These are phyloP conservation scores for Aspergillus aculeatus DNA, from an alignment of 2,329 filamentous ascomycete species.

Conservation along the genomic window DNA sequence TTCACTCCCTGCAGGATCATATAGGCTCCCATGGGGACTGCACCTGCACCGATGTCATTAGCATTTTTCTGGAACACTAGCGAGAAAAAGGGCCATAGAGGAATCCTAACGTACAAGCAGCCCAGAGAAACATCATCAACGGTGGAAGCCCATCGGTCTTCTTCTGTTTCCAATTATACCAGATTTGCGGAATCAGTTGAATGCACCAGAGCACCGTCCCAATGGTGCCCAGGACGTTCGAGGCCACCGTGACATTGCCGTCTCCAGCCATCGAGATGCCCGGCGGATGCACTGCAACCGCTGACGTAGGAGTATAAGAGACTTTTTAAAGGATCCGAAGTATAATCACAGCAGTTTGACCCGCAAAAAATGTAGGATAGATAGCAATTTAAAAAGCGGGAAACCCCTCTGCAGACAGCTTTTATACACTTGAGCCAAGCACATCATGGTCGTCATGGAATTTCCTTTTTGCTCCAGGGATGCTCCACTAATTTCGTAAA, in stretches of 20 bases:
- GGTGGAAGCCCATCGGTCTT: conserved; percentile 61
- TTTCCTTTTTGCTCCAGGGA: not conserved
- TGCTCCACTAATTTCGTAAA: not conserved
- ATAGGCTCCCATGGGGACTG: conserved; percentile 54
- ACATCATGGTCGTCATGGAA: not conserved
- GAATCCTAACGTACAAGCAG: conserved; percentile 43
- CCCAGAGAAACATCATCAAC: conserved; percentile 64
- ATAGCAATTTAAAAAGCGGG: not conserved
- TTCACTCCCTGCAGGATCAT: conserved; percentile 56
- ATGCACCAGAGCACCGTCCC: conserved; percentile 44
- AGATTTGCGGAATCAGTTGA: conserved; percentile 51
- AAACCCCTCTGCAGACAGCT: not conserved
- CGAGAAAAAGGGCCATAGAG: not conserved
- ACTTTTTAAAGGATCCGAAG: not conserved
- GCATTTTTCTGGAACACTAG: not conserved
- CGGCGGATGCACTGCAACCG: not conserved
- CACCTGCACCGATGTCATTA: conserved; percentile 25
- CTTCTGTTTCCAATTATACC: conserved; percentile 62
- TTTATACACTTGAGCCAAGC: not conserved
- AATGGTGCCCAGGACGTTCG: conserved; percentile 42
- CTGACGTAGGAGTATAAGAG: not conserved
- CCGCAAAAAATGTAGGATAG: not conserved
- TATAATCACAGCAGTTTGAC: not conserved
- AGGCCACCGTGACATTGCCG: conserved; percentile 34
- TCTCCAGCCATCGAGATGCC: conserved; percentile 10